Evolutionary conservation across 208 protist genomes (phyloP).

Genomic region (Porcisia deanei): DNA sequence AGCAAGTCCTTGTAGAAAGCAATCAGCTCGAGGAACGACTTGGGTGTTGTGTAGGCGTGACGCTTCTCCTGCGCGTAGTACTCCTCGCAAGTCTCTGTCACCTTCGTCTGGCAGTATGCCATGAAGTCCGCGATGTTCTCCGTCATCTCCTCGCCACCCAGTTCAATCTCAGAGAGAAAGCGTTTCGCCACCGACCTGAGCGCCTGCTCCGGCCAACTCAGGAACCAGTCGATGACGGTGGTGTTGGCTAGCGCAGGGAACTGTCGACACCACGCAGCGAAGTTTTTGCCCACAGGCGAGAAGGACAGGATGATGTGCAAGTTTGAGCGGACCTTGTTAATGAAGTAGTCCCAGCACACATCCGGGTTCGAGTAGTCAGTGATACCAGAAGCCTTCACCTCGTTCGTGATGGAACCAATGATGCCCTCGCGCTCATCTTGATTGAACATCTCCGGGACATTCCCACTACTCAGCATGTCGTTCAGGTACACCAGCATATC

Average conservation of each 20-base stretch:
- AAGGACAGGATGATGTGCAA: constrained; percentile 98
- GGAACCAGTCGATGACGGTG: constrained; percentile 99
- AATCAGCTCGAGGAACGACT: constrained; percentile 99
- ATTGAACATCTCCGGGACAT: constrained; percentile 96
- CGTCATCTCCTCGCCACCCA: constrained; percentile 85
- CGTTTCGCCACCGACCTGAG: constrained; percentile 95
- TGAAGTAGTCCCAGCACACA: constrained; percentile 97
- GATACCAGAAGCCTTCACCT: constrained; percentile 91
- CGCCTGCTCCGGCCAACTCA: constrained; percentile 98
- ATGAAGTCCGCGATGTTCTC: constrained; percentile 95
- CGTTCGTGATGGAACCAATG: constrained; percentile 88
- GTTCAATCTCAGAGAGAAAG: constrained; percentile 93
- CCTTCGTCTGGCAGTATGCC: constrained; percentile 94
- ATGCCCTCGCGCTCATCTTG: constrained; percentile 94
- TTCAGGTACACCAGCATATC: constrained; percentile 98
- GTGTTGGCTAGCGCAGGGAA: constrained; percentile 98
- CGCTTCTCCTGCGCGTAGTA: constrained; percentile 96
- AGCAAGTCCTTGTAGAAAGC: constrained; percentile 97
- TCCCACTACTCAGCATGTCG: constrained; percentile 97
- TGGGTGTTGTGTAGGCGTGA: constrained; percentile 99
- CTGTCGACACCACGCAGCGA: constrained; percentile 96
- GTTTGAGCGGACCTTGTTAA: constrained; percentile 96
- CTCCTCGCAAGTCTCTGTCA: constrained; percentile 93
- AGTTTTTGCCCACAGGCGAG: constrained; percentile 98
- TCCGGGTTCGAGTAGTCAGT: constrained; percentile 92